Conservation (phyloP, 192 early-diverging fungal genomes). For the Backusella mclennaniae region DNA sequence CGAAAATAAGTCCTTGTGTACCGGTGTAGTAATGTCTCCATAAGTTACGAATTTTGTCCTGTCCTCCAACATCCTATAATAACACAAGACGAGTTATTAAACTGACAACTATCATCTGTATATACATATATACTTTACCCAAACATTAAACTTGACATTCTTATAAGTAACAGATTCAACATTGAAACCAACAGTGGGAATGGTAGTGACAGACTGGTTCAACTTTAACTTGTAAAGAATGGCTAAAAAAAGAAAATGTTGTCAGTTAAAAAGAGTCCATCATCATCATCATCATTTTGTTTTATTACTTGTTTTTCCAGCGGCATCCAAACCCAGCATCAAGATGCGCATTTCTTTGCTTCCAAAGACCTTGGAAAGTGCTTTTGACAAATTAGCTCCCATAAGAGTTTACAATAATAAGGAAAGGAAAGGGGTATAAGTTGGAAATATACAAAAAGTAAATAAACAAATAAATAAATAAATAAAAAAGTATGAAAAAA, state of each 20-base stretch:
- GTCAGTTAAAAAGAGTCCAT: neutral
- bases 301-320: slow-evolving; percentile 83
- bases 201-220: slow-evolving; percentile 97
- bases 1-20: slow-evolving; percentile 84
- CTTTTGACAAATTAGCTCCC: slow-evolving; percentile 80
- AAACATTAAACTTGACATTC: slow-evolving; percentile 51
- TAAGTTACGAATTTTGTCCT: slow-evolving; percentile 87
- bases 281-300: neutral
- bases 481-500: neutral
- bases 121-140: neutral
- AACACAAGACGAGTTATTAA: neutral
- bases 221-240: slow-evolving; percentile 99
- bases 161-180: slow-evolving; percentile 86
- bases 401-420: slow-evolving; percentile 42
- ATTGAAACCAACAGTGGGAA: slow-evolving; percentile 95
- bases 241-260: slow-evolving; percentile 42
- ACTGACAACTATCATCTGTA: neutral
- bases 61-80: slow-evolving; percentile 82
- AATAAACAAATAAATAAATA: neutral
- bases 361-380: slow-evolving; percentile 77
- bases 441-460: neutral
- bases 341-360: slow-evolving; percentile 96
- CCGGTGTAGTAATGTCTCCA: slow-evolving; percentile 88
- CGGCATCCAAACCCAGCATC: slow-evolving; percentile 91
- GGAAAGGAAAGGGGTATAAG: slow-evolving; percentile 4